Base-by-base conservation (phyloP, 2,329 filamentous ascomycete genomes). In the Ceratocystis harringtonii region DNA sequence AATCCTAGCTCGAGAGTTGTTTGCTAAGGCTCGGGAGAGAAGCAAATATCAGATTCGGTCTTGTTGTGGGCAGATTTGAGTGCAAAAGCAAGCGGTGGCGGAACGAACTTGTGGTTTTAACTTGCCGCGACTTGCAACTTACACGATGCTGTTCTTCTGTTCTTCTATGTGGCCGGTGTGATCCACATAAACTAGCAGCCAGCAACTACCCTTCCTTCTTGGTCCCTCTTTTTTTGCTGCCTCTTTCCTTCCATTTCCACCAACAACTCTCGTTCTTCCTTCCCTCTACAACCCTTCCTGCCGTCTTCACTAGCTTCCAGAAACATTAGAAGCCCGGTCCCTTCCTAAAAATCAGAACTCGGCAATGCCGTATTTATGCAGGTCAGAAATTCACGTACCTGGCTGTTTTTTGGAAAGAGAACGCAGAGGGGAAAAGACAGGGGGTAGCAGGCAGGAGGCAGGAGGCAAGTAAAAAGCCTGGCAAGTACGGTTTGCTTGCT, bases 301-400 rank as follows among this genome's bases (percentile, higher is more conserved):
- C 50, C 50, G 12, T 15, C 12, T 17, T n/a, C 19, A 7, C 48
- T 52, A 19, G 48, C 48, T 25, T 28, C 52, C 19, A 57, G 48
- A 50, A 50, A 22, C 48, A 50, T 22, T 50, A 12, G 48, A 41
- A 15, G 12, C 36, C 36, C 36, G 36, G 36, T 41, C 36, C 36
- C 36, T 41, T 52, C 22, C 48, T 10, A 52, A 25, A 22, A 52
- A 25, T 12, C 22, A 30, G 19, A 30, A 12, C 52, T 30, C 52
- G 52, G 52, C 52, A 57, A 57, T 32, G 52, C 52, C 52, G 52
- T 57, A 57, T 57, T 57, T 17, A 57, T 57, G 52, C 52, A 32
- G 32, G 52, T 30, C 52, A 57, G 25, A 15, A 19, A 28, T 57
- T 57, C 25, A 25, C 52, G 52, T 57, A 57, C 52, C 52, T 57